Evolutionary conservation across 2,329 filamentous ascomycete species (phyloP).

Genomic region (Botrytis medusae): DNA sequence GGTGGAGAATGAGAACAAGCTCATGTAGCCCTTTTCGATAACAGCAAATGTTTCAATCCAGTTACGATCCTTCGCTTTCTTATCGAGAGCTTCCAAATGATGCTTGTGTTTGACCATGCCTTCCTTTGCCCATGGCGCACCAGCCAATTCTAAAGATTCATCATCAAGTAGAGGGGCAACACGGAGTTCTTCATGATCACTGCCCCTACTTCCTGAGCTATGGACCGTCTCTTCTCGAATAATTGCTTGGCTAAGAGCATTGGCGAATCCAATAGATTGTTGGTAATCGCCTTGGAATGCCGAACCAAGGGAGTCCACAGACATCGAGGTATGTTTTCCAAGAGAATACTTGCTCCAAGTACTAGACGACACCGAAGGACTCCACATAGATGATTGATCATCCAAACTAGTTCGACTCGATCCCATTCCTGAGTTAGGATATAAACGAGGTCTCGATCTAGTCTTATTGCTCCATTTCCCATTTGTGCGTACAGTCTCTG

Average conservation of each 20-base stretch:
- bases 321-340: constrained; percentile 86
- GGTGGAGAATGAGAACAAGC: constrained; percentile 86
- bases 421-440: constrained; percentile 76
- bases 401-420: constrained; percentile 95
- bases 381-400: constrained; percentile 87
- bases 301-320: constrained; percentile 85
- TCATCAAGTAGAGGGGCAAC: constrained; percentile 77
- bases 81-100: constrained; percentile 86
- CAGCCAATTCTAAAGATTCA: constrained; percentile 84
- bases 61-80: constrained; percentile 88
- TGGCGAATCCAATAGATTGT: constrained; percentile 96
- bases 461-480: constrained; percentile 80
- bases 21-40: constrained; percentile 90
- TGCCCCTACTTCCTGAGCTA: constrained; percentile 42
- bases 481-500: constrained; percentile 45
- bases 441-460: constrained; percentile 73
- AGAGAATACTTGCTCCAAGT: constrained; percentile 95
- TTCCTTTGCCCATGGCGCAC: constrained; percentile 98
- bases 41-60: constrained; percentile 97
- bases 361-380: constrained; percentile 75
- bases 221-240: constrained; percentile 79
- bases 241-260: constrained; percentile 93
- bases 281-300: constrained; percentile 80
- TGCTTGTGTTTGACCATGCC: constrained; percentile 96
- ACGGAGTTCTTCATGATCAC: constrained; percentile 41